phyloP scores from a whole-genome alignment of 768 basidiomycete genomes.

The Tephrocybe sp. region DNA sequence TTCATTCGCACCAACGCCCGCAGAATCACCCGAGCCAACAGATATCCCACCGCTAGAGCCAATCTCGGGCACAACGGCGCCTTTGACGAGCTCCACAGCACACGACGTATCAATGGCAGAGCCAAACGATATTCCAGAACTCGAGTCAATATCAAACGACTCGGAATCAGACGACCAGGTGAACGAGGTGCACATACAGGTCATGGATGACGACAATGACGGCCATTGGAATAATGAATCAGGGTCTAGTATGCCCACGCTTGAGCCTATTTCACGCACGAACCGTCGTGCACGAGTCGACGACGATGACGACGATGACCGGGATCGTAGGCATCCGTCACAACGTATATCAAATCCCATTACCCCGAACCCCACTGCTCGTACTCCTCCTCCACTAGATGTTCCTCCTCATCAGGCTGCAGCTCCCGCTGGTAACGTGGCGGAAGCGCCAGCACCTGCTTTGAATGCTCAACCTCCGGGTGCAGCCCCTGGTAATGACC shows the following conservation, averaged over 20 bases:
- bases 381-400: background rate
- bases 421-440: too few relatives aligned
- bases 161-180: conserved; percentile 26
- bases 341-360: conserved; percentile 41
- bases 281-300: conserved; percentile 57
- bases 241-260: conserved; percentile 27
- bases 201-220: conserved; percentile 29
- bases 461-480: conserved; percentile 9
- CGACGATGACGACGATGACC: conserved; percentile 57
- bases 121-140: conserved; percentile 37
- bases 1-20: background rate
- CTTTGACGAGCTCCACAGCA: background rate
- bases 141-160: conserved; percentile 37
- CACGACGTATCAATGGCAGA: background rate
- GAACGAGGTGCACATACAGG: conserved; percentile 19
- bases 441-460: conserved; percentile 7
- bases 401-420: background rate
- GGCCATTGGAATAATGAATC: conserved; percentile 25
- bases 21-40: background rate
- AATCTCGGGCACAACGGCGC: background rate
- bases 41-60: conserved; percentile 6
- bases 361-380: conserved; percentile 14
- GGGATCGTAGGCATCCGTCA: conserved; percentile 64
- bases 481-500: background rate
- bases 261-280: conserved; percentile 25